Conservation (phyloP, 2,329 filamentous ascomycete species). For the Penicillium expansum region DNA sequence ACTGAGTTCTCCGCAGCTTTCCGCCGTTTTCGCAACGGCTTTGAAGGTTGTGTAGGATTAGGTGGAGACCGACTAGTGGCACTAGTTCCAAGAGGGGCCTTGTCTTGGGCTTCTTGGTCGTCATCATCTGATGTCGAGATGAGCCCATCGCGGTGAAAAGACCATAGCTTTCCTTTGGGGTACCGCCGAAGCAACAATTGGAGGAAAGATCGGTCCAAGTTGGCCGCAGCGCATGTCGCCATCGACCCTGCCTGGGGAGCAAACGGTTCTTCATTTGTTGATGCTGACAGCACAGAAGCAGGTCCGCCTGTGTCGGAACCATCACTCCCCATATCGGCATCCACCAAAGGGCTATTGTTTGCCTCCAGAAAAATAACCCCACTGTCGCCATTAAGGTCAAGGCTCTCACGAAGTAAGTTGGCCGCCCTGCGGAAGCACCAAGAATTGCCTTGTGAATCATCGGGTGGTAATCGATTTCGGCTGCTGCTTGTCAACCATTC, state of each 20-base stretch:
- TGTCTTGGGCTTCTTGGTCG: conserved; percentile 29
- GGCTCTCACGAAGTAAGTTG: conserved; percentile 48
- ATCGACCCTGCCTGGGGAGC: conserved; percentile 31
- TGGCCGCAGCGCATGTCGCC: conserved; percentile 29
- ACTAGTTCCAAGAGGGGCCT: conserved; percentile 10
- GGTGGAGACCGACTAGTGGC: conserved; percentile 8
- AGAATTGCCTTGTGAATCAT: conserved; percentile 39
- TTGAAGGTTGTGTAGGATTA: conserved; percentile 15
- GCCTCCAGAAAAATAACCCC: conserved; percentile 45
- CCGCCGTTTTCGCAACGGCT: conserved; percentile 27
- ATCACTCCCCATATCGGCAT: conserved; percentile 32
- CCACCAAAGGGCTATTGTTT: conserved; percentile 27
- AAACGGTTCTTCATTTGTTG: conserved; percentile 38
- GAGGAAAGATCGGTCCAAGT: conserved; percentile 33
- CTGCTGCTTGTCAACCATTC: conserved; percentile 34
- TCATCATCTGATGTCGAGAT: conserved; percentile 49
- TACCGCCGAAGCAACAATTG: conserved; percentile 44
- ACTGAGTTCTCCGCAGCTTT: conserved; percentile 38
- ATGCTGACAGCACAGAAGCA: conserved; percentile 35
- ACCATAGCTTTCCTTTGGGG: conserved; percentile 49
- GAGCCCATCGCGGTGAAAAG: conserved; percentile 45
- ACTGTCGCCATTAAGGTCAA: conserved; percentile 47
- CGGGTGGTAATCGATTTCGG: conserved; percentile 25
- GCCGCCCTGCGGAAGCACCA: conserved; percentile 51
- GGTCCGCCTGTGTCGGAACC: conserved; percentile 30